phyloP scores from a whole-genome alignment of 2,329 filamentous ascomycete genomes.

The Fusarium drepaniforme region DNA sequence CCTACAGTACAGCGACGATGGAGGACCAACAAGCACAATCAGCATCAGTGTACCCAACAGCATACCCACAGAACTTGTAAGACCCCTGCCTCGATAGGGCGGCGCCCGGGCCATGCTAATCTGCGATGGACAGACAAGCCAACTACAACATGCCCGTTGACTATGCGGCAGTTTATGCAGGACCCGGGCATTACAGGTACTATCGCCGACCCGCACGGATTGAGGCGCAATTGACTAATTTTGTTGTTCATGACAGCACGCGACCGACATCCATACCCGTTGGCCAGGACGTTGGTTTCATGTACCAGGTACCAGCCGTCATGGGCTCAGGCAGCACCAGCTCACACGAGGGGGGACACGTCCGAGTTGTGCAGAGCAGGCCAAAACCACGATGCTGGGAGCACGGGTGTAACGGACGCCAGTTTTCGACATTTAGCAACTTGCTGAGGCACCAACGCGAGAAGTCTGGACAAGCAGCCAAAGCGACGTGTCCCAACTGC shows the following conservation, averaged over 20 bases:
- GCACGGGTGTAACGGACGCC: conserved; percentile 93
- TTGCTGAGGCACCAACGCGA: conserved; percentile 92
- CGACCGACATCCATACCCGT: conserved; percentile 55
- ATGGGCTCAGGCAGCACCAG: conserved; percentile 51
- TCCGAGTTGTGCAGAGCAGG: conserved; percentile 79
- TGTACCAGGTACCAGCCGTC: conserved; percentile 58
- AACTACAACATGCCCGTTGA: conserved; percentile 59
- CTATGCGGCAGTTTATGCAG: conserved; percentile 54
- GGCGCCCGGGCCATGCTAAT: conserved; percentile 48
- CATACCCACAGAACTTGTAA: conserved; percentile 54
- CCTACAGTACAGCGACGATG: conserved; percentile 62
- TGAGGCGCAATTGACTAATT: conserved; percentile 31
- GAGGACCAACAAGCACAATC: conserved; percentile 56
- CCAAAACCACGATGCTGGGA: conserved; percentile 99
- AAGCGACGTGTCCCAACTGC: conserved; percentile 90
- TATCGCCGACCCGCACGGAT: conserved; percentile 30
- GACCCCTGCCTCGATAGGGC: conserved; percentile 37
- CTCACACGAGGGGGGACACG: conserved; percentile 60
- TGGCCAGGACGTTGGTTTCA: conserved; percentile 53
- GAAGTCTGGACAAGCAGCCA: conserved; percentile 90
- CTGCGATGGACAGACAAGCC: conserved; percentile 42
- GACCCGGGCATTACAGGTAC: conserved; percentile 55
- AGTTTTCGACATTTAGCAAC: conserved; percentile 98
- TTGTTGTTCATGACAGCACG: conserved; percentile 45
- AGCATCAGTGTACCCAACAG: conserved; percentile 49